Percentiles rank a stretch among this genome's conserved stretches.
These are phyloP conservation scores for Phoma herbarum DNA, from an alignment of 2,329 filamentous ascomycete species.

Conservation along the genomic window DNA sequence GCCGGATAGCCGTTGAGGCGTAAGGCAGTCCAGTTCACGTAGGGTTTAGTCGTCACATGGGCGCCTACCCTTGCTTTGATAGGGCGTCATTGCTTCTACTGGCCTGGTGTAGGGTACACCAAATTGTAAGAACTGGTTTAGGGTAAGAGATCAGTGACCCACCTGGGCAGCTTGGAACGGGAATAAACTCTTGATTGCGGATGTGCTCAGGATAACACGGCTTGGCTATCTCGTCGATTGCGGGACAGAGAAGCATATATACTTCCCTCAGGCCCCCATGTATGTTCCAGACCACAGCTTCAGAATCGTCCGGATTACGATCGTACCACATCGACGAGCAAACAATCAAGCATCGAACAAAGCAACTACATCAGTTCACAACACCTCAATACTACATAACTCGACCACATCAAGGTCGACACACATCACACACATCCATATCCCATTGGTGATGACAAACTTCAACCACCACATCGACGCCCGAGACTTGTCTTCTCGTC, in stretches of 20 bases:
- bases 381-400: slow-evolving; percentile 10
- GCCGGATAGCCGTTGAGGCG: slow-evolving; percentile 29
- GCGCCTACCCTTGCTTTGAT: slow-evolving; percentile 13
- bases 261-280: slow-evolving; percentile 2
- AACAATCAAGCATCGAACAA: neutral
- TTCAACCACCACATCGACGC: slow-evolving; percentile 36
- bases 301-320: slow-evolving; percentile 1
- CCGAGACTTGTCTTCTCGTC: slow-evolving; percentile 38
- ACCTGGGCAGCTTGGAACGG: slow-evolving; percentile 16
- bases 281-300: slow-evolving; percentile 11
- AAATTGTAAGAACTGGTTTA: slow-evolving; percentile 17
- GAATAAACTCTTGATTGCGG: slow-evolving; percentile 16
- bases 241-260: slow-evolving; percentile 15
- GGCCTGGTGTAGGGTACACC: slow-evolving; percentile 14
- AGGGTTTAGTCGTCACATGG: slow-evolving; percentile 31
- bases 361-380: neutral
- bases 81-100: slow-evolving; percentile 23
- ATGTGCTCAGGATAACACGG: slow-evolving; percentile 13
- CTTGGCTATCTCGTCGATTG: slow-evolving; percentile 6
- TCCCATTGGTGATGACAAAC: slow-evolving; percentile 44
- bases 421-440: neutral
- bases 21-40: slow-evolving; percentile 33
- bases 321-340: neutral
- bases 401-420: slow-evolving; percentile 9
- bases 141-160: slow-evolving; percentile 17